Conservation (phyloP, 2,329 filamentous ascomycete species). For the Trichoderma sp. region DNA sequence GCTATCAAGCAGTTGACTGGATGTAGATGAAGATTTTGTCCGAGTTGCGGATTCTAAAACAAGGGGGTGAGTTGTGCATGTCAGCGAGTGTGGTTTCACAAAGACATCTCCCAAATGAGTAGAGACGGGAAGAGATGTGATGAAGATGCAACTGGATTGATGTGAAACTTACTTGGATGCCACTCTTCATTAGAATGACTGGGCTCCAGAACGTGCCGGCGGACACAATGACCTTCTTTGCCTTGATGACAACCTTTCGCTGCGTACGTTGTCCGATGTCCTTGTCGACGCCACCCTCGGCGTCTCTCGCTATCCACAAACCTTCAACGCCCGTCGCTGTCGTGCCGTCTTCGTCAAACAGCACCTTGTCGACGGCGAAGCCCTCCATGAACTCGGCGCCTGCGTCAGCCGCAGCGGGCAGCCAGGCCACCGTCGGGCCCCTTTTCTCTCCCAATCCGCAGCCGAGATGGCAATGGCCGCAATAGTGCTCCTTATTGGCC, state of each 20-base stretch:
- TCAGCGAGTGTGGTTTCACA: background rate
- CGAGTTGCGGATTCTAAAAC: slow-evolving; percentile 70
- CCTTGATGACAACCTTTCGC: slow-evolving; percentile 68
- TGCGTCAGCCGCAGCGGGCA: slow-evolving; percentile 74
- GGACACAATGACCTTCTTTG: slow-evolving; percentile 77
- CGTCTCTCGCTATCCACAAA: slow-evolving; percentile 70
- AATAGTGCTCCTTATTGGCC: slow-evolving; percentile 69
- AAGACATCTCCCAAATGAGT: background rate
- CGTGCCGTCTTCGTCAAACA: slow-evolving; percentile 61
- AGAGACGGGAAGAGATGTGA: background rate
- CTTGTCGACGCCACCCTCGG: slow-evolving; percentile 55
- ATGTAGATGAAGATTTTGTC: slow-evolving; percentile 78
- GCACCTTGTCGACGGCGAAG: slow-evolving; percentile 66
- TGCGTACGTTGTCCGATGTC: slow-evolving; percentile 46
- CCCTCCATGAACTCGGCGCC: slow-evolving; percentile 84
- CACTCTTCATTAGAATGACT: slow-evolving; percentile 72
- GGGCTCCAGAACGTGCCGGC: slow-evolving; percentile 76
- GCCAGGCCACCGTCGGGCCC: slow-evolving; percentile 72
- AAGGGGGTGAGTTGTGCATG: background rate
- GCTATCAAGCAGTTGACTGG: slow-evolving; percentile 62
- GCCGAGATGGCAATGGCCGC: slow-evolving; percentile 62
- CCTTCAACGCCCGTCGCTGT: slow-evolving; percentile 71
- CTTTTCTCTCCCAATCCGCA: slow-evolving; percentile 71
- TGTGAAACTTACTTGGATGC: slow-evolving; percentile 58
- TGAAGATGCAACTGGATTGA: background rate